Evolutionary conservation across 2,329 filamentous ascomycete species (phyloP), one percentile per base, ranked within the genome.

Genomic region (Verruconis gallopava): DNA sequence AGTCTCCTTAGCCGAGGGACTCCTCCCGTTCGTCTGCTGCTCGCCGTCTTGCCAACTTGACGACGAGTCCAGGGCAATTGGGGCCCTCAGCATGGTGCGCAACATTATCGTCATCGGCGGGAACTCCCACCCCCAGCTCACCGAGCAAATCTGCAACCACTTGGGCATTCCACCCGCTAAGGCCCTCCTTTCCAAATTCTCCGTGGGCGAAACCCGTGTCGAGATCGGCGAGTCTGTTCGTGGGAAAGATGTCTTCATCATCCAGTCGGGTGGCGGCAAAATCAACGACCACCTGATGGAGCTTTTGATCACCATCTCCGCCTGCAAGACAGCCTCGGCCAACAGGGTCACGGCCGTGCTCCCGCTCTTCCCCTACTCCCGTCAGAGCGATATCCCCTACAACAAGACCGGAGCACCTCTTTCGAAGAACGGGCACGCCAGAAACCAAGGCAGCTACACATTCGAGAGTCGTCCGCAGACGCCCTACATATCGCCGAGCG

Each of bases 231-330:
- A 98, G 63, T 94, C 86, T 12, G 91, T 98, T 40, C 82, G 91
- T 53, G 91, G 85, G 53, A 98, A 98, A 63, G 91, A 98, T 76
- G 91, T 95, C 60, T 98, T 93, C 67, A 95, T 96, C 59, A 85
- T 98, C 55, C 89, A 96, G 64, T 91, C 85, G 33, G 86, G 85
- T 52, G 85, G 85, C 52, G 86, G 85, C 49, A 83, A 82, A 54
- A 85, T 95, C 65, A 98, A 98, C 60, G 91, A 98, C 65, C 79
- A 93, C 65, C 77, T 98, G 50, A 82, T 98, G 68, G 91, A 98
- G 59, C 78, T 96, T 38, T 83, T 93, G 61, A 95, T 96, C 66
- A 94, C 91, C 67, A 89, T 96, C 53, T 93, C 85, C n/a, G 91
- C 91, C 47, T 96, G 91, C 76, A 93, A 94, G 66, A 81, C 83